A percentile compares a stretch with the other conserved stretches of the same genome.
Evolutionary conservation across 306 rosid species (phyloP).

Genomic region (Trifolium fragiferum): DNA sequence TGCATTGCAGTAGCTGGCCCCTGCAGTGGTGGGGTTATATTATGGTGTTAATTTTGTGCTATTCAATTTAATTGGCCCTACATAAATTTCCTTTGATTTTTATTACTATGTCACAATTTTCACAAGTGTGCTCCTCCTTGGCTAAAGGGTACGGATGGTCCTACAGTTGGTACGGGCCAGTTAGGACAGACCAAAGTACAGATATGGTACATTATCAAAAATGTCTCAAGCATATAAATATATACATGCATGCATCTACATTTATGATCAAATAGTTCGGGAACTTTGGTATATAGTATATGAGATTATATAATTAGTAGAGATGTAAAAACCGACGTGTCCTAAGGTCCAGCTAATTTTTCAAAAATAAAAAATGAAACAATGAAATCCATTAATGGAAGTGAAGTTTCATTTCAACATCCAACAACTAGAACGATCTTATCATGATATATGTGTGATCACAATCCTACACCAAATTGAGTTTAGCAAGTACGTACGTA

Average conservation of each 20-base stretch:
- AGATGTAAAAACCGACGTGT: slow-evolving; percentile 3
- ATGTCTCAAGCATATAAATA: background rate
- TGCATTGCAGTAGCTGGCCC: background rate
- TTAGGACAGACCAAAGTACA: slow-evolving; percentile 42
- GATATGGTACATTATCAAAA: slow-evolving; percentile 31
- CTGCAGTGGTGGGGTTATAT: background rate
- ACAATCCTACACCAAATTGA: slow-evolving; percentile 38
- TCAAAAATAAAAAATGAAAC: background rate
- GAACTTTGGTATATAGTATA: slow-evolving; percentile 9
- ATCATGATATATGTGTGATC: slow-evolving; percentile 49
- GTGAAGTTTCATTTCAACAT: slow-evolving; percentile 61
- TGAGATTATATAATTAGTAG: background rate
- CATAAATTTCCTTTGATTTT: slow-evolving; percentile 10
- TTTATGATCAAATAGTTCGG: slow-evolving; percentile 16
- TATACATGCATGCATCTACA: slow-evolving; percentile 39
- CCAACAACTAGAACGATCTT: slow-evolving; percentile 42
- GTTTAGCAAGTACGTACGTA: slow-evolving; percentile 36
- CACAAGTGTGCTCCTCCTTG: slow-evolving; percentile 20
- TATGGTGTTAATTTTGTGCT: background rate
- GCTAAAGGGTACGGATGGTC: slow-evolving; percentile 61
- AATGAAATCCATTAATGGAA: background rate
- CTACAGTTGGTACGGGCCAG: slow-evolving; percentile 64
- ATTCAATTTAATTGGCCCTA: slow-evolving; percentile 42
- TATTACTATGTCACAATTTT: slow-evolving; percentile 26
- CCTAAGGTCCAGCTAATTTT: slow-evolving; percentile 38